phyloP scores from a whole-genome alignment of 441 rosid species.

The Euphorbia corollata region DNA sequence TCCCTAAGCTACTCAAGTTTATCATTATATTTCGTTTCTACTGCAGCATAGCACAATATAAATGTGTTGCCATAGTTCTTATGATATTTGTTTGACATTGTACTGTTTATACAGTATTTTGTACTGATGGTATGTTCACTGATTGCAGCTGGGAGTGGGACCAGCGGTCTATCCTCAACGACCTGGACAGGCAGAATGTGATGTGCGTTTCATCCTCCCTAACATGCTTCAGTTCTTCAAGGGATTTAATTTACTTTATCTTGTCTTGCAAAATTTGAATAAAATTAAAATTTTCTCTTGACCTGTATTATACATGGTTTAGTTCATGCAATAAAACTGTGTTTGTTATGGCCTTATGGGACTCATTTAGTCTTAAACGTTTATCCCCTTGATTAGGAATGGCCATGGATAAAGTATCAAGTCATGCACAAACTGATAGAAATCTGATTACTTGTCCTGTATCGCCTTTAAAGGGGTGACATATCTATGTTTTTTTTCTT shows the following conservation, averaged over 20 bases:
- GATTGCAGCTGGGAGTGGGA: slow-evolving; percentile 52
- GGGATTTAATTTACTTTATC: not conserved
- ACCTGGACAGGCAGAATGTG: slow-evolving; percentile 87
- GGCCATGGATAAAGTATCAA: not conserved
- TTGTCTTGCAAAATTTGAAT: not conserved
- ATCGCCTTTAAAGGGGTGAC: not conserved
- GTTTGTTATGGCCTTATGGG: not conserved
- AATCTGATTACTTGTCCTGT: not conserved
- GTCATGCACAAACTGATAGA: not conserved
- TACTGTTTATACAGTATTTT: slow-evolving; percentile 10
- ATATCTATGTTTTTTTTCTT: slow-evolving; percentile 1
- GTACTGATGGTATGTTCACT: slow-evolving; percentile 21
- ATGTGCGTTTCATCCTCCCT: slow-evolving; percentile 40
- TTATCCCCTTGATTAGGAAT: not conserved
- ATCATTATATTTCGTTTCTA: no score
- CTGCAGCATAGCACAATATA: not conserved
- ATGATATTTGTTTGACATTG: not conserved
- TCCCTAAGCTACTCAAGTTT: not conserved
- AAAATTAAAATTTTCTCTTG: not conserved
- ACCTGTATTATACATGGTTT: not conserved
- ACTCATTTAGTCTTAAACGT: not conserved
- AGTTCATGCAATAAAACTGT: no score
- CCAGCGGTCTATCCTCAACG: slow-evolving; percentile 63
- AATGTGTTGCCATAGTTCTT: not conserved
- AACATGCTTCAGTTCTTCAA: not conserved